Percentiles rank a stretch among this genome's conserved stretches.
These are phyloP conservation scores for Claviceps cyperi DNA, from an alignment of 2,329 filamentous ascomycete genomes.

Conservation along the genomic window DNA sequence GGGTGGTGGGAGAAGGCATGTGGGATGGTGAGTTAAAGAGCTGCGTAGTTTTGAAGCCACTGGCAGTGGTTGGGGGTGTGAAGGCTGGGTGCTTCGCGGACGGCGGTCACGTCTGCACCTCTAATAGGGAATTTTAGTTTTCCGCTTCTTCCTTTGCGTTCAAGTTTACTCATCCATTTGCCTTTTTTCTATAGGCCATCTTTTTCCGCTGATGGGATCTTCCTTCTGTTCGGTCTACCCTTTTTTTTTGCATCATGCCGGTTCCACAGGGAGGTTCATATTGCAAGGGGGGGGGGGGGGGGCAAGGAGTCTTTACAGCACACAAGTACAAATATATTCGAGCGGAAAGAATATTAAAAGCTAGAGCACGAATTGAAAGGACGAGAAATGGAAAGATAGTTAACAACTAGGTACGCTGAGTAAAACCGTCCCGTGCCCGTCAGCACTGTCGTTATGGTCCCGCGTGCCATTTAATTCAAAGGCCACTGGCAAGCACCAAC, in stretches of 20 bases:
- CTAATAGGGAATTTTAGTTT: conserved; percentile 25
- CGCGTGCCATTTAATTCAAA: conserved; percentile 72
- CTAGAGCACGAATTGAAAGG: neutral
- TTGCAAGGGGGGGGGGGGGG: too few relatives aligned
- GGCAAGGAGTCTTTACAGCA: too few relatives aligned
- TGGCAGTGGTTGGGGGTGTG: conserved; percentile 25
- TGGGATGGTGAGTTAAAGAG: conserved; percentile 80
- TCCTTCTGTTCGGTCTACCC: too few relatives aligned
- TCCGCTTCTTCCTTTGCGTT: neutral
- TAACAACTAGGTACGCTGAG: conserved; percentile 64
- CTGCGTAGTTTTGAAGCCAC: conserved; percentile 58
- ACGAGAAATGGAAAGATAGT: neutral
- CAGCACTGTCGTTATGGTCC: conserved; percentile 65
- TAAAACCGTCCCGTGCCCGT: conserved; percentile 75
- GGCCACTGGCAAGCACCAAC: conserved; percentile 58
- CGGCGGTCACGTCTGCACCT: conserved; percentile 61
- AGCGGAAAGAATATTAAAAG: too few relatives aligned
- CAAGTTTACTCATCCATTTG: neutral
- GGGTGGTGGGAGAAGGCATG: conserved; percentile 85
- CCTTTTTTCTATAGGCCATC: too few relatives aligned
- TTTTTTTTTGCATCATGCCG: too few relatives aligned
- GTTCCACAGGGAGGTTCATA: too few relatives aligned
- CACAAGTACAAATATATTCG: too few relatives aligned
- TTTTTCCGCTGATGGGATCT: too few relatives aligned
- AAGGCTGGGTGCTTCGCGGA: conserved; percentile 26